phyloP scores from a whole-genome alignment of 805 yeast species.

The Metschnikowia lunata region DNA sequence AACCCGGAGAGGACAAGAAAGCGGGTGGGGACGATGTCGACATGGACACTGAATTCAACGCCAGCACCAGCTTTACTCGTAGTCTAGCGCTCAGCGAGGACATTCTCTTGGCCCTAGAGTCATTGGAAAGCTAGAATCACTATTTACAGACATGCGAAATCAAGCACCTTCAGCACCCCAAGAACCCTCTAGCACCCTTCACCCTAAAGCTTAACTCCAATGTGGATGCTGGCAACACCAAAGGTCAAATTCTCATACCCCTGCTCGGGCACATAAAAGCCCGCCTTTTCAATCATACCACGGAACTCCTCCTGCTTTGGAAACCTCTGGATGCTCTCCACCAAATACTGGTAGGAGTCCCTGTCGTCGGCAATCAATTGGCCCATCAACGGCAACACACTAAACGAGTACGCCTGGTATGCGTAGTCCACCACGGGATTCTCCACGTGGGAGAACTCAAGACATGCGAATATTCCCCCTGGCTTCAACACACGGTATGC shows the following conservation, averaged over 20 bases:
- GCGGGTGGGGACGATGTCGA: conserved; percentile 2
- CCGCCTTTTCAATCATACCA: conserved; percentile 89
- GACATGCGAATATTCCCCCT: conserved; percentile 95
- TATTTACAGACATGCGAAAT: conserved; percentile 7
- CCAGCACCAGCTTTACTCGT: conserved; percentile 18
- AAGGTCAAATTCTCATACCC: conserved; percentile 94
- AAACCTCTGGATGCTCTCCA: conserved; percentile 87
- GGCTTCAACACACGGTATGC: conserved; percentile 95
- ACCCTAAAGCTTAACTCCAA: conserved; percentile 80
- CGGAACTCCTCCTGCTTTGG: conserved; percentile 91
- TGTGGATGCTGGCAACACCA: conserved; percentile 94
- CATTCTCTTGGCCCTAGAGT: conserved; percentile 19
- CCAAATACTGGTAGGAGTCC: conserved; percentile 93
- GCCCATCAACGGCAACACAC: conserved; percentile 88
- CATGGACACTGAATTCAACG: conserved; percentile 22
- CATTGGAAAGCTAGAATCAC: not conserved
- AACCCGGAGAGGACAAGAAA: not conserved
- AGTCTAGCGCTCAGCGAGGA: conserved; percentile 33
- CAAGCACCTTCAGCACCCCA: not conserved
- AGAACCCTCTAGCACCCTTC: too few species aligned
- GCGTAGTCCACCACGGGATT: conserved; percentile 68
- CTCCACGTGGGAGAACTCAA: conserved; percentile 90
- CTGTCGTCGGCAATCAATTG: conserved; percentile 93
- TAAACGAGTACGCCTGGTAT: conserved; percentile 87
- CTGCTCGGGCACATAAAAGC: conserved; percentile 77